Percentiles rank a stretch among this genome's conserved stretches.
These are phyloP conservation scores for Chrysanthemum makinoi DNA, from an alignment of 129 eudicot species.

Conservation along the genomic window DNA sequence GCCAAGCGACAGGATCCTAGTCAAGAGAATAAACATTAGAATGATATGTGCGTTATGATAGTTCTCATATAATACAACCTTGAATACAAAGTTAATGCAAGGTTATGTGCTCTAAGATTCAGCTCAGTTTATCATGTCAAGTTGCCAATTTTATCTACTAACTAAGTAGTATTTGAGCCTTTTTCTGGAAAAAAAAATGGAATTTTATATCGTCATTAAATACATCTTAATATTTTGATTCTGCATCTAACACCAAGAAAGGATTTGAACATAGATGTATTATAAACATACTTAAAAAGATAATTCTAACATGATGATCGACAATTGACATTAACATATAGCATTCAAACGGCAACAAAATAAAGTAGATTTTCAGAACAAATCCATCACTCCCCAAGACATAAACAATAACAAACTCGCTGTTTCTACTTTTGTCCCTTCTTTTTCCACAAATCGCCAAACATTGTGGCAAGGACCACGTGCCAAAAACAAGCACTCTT, in stretches of 20 bases:
- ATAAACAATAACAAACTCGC: not conserved
- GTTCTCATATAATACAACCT: too few relatives aligned
- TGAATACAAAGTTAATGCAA: too few relatives aligned
- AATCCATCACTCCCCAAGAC: conserved; percentile 15
- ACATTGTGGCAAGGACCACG: conserved; percentile 30
- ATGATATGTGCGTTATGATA: too few relatives aligned
- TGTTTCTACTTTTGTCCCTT: conserved; percentile 61
- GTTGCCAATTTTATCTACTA: not conserved
- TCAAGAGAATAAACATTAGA: too few relatives aligned
- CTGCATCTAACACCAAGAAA: conserved; percentile 6
- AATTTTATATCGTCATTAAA: not conserved
- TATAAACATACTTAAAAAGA: conserved; percentile 17
- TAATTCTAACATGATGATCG: conserved; percentile 23
- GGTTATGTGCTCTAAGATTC: too few relatives aligned
- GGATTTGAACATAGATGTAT: conserved; percentile 11
- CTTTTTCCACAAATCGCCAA: conserved; percentile 95
- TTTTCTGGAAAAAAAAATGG: not conserved
- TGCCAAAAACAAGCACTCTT: too few relatives aligned
- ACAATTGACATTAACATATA: conserved; percentile 29
- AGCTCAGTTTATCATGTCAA: too few relatives aligned
- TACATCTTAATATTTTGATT: not conserved
- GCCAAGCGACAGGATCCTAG: too few relatives aligned
- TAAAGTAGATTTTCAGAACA: conserved; percentile 18
- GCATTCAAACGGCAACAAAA: conserved; percentile 20
- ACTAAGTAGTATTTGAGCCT: not conserved